Evolutionary conservation across 2,329 filamentous ascomycete genomes (phyloP).

Genomic region (Diaporthe citri): DNA sequence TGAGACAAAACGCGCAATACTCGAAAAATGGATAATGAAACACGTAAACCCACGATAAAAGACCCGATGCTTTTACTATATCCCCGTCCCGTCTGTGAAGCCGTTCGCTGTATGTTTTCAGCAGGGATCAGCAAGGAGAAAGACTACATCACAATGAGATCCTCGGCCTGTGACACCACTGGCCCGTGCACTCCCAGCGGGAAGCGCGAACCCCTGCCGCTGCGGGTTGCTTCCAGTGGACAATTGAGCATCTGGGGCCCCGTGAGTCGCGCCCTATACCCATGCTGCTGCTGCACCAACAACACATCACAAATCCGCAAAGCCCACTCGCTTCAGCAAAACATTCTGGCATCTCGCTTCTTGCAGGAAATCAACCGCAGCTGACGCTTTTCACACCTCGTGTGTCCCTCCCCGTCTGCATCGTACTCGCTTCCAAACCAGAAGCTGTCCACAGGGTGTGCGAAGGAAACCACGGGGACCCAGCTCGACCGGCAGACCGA

Average conservation of each 20-base stretch:
- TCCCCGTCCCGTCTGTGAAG: background rate
- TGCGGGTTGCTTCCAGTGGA: slow-evolving; percentile 2
- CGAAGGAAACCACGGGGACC: background rate
- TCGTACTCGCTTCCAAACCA: background rate
- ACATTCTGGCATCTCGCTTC: slow-evolving; percentile 2
- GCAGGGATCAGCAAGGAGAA: slow-evolving; percentile 11
- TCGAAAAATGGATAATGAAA: too few species aligned
- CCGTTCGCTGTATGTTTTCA: background rate
- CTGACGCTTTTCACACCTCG: background rate
- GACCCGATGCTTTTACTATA: background rate
- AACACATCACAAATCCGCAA: slow-evolving; percentile 12
- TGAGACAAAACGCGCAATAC: background rate
- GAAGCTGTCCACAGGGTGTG: background rate
- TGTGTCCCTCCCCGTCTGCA: background rate
- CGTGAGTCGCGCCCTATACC: slow-evolving; percentile 8
- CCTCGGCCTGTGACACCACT: slow-evolving; percentile 1
- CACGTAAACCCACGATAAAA: background rate
- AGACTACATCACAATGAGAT: background rate
- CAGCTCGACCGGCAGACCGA: background rate
- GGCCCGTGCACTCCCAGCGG: background rate
- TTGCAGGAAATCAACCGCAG: background rate
- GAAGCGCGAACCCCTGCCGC: slow-evolving; percentile 10
- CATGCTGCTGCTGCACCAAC: background rate
- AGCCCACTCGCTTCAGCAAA: background rate
- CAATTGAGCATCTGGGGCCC: slow-evolving; percentile 17